Conservation (phyloP, 116 monocot species). For the Iris pallida region DNA sequence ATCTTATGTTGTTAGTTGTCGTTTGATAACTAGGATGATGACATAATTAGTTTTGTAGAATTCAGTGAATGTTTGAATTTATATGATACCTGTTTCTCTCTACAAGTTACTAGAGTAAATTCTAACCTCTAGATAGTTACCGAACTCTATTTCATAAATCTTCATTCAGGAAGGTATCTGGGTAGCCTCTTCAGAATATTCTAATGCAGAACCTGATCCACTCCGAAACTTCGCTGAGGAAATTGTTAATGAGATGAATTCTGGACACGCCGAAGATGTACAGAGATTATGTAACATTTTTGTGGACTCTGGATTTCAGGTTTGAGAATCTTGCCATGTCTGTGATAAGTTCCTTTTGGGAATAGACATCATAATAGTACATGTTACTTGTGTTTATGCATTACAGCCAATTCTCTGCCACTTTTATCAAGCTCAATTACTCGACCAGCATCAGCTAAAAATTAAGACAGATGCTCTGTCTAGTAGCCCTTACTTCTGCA, state of each 20-base stretch:
- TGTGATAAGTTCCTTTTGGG: too few relatives aligned
- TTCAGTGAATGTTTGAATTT: background rate
- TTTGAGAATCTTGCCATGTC: background rate
- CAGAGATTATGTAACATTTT: constrained; percentile 57
- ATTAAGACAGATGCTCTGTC: too few relatives aligned
- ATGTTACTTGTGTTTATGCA: too few relatives aligned
- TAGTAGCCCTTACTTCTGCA: too few relatives aligned
- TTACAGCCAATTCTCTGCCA: too few relatives aligned
- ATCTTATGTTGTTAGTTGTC: too few relatives aligned
- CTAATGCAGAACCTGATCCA: constrained; percentile 76
- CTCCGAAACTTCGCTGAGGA: constrained; percentile 72
- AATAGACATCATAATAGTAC: too few relatives aligned
- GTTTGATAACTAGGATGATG: background rate
- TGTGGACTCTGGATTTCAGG: constrained; percentile 77
- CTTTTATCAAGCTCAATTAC: too few relatives aligned
- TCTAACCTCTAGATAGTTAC: background rate
- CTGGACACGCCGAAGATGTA: constrained; percentile 73
- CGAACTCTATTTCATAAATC: background rate
- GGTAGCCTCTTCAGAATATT: constrained; percentile 62
- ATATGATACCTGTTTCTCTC: background rate
- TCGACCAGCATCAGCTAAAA: too few relatives aligned
- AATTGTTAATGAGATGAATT: constrained; percentile 79
- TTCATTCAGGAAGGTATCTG: constrained; percentile 55
- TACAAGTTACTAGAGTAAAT: background rate
- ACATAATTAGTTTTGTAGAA: background rate